These are phyloP conservation scores for Teunomyces gatunensis DNA, from an alignment of 805 yeast genomes.

Conservation along the genomic window DNA sequence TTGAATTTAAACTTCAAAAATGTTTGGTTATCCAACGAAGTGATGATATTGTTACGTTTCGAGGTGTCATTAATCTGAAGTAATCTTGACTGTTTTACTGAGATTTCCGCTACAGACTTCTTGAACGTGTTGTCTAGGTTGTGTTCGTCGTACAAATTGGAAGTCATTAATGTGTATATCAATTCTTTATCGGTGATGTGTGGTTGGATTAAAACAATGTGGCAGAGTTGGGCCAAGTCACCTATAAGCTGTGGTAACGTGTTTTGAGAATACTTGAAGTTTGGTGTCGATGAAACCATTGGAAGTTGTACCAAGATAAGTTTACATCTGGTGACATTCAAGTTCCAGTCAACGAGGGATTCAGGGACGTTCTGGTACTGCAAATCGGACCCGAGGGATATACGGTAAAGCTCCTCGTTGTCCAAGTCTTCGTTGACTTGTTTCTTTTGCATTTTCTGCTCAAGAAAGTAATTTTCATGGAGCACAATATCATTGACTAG, in stretches of 20 bases:
- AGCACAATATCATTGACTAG: conserved; percentile 40
- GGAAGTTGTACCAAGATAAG: conserved; percentile 42
- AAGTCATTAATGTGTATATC: conserved; percentile 37
- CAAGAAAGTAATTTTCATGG: conserved; percentile 30
- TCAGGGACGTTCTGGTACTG: conserved; percentile 40
- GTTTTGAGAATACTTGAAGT: conserved; percentile 29
- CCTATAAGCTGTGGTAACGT: conserved; percentile 41
- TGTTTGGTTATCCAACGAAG: conserved; percentile 26
- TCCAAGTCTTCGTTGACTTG: conserved; percentile 16
- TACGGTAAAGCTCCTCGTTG: conserved; percentile 31
- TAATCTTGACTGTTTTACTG: conserved; percentile 45
- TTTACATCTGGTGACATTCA: conserved; percentile 49
- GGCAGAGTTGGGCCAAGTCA: conserved; percentile 40
- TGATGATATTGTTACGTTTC: conserved; percentile 24
- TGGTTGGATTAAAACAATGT: conserved; percentile 38
- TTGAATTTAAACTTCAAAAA: conserved; percentile 36
- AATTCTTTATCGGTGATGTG: conserved; percentile 43
- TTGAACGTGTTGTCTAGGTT: conserved; percentile 44
- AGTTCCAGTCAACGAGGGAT: conserved; percentile 49
- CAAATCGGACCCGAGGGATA: conserved; percentile 40
- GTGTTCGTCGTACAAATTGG: conserved; percentile 49
- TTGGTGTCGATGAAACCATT: conserved; percentile 35
- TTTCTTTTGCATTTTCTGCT: conserved; percentile 10
- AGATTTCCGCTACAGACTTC: conserved; percentile 47
- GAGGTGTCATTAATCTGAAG: conserved; percentile 33